Evolutionary conservation across 106 monocot genomes (phyloP), one percentile per base, ranked within the genome.

Genomic region (Acorus gramineus): DNA sequence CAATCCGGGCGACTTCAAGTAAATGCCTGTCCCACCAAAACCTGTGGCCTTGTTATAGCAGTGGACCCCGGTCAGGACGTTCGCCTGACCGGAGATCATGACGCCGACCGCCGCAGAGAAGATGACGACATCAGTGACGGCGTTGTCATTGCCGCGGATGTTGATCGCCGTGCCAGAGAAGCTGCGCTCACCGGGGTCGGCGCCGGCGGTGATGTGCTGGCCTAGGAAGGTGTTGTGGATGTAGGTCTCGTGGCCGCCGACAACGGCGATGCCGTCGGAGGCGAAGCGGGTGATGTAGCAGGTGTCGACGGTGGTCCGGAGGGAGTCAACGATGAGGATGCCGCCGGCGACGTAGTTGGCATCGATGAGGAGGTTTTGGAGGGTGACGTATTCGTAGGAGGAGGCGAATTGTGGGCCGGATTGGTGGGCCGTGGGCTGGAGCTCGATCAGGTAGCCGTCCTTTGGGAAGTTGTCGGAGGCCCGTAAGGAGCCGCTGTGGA

Each of bases 21-120:
- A 69, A 8, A 85, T 78, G 4, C 85, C 85, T 2, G 67, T 55
- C 6, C 85, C 85, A 5, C 85, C 85, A 3, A 53, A 78, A 5
- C 3, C 12, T 0, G 81, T 71, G 11, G 85, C 81, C 72, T 85
- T 85, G 62, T 85, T 85, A 61, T 85, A 85, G 62, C 85, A 85
- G 10, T 85, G 81, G 8, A 85, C 81, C 2, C 75, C 75, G 42
- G 72, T 68, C 8, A 81, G n/a, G 3, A 69, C 73, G 67, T 85
- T 85, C 3, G 85, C 85, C 61, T 78, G 81, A 5, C 81, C 85
- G 11, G 59, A 11, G 44, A 85, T 13, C 10, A 85, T 43, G 11
- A 85, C 44, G 2, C 85, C 81, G 42, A 56, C 53, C 9, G 68
- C 74, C 0, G 78, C 85, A 0, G 85, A 81, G 66, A 90, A 90